Percentiles rank a stretch among this genome's conserved stretches.
Evolutionary conservation across 1,139 yeast genomes (phyloP).

Genomic region (Magnusiomyces tetraspermus): DNA sequence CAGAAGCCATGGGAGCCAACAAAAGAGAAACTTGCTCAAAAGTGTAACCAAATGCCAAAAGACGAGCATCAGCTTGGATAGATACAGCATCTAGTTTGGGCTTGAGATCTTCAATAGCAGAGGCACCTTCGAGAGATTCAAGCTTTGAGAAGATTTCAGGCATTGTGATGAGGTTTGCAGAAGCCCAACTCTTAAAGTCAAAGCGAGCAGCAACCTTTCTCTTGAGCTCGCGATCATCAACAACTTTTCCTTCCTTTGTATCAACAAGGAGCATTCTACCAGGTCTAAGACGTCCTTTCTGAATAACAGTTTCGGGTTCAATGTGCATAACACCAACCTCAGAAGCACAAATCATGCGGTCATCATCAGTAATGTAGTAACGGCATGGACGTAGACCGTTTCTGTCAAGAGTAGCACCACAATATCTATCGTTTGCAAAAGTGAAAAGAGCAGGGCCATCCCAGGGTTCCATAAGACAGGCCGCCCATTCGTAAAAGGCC

Average conservation of each 20-base stretch:
- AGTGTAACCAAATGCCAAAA: constrained; percentile 84
- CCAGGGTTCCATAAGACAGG: constrained; percentile 99
- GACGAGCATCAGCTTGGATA: constrained; percentile 73
- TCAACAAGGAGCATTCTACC: constrained; percentile 95
- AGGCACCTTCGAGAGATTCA: constrained; percentile 38
- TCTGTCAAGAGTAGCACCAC: constrained; percentile 97
- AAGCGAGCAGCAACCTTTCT: constrained; percentile 69
- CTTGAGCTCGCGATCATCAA: constrained; percentile 86
- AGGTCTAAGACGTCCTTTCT: constrained; percentile 91
- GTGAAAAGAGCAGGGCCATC: constrained; percentile 98
- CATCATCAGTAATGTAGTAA: constrained; percentile 89
- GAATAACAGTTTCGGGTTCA: constrained; percentile 70
- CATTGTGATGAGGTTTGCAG: constrained; percentile 75
- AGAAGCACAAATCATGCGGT: constrained; percentile 93
- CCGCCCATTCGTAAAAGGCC: constrained; percentile 99
- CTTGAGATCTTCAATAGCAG: constrained; percentile 27
- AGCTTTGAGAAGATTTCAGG: constrained; percentile 61
- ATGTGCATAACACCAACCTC: constrained; percentile 96
- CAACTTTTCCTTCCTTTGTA: constrained; percentile 84
- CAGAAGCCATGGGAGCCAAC: constrained; percentile 87
- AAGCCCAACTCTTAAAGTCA: constrained; percentile 90
- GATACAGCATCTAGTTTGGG: constrained; percentile 31
- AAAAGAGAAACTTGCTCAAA: constrained; percentile 79
- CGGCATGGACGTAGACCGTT: constrained; percentile 98
- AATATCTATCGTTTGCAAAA: constrained; percentile 93